A percentile compares a stretch with the other conserved stretches of the same genome.
Evolutionary conservation across 345 rosid genomes (phyloP).

Genomic region (Ricinus communis): DNA sequence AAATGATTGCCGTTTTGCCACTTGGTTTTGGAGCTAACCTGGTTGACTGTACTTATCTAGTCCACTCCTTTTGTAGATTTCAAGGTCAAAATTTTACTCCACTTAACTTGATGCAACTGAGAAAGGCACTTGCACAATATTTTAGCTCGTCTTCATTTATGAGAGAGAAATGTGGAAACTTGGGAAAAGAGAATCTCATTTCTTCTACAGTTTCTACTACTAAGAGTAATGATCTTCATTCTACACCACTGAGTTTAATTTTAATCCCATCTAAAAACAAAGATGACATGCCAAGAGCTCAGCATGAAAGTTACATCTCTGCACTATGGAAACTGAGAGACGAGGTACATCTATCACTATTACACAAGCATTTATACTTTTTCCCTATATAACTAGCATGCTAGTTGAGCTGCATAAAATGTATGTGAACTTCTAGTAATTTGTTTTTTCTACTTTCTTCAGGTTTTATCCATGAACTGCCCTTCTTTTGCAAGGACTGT

Average conservation of each 20-base stretch:
- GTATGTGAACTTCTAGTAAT: background rate
- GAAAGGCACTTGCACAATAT: conserved; percentile 46
- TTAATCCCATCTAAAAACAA: conserved; percentile 49
- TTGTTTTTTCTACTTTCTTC: conserved; percentile 8
- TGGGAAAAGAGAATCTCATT: conserved; percentile 16
- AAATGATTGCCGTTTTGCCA: background rate
- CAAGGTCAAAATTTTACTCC: conserved; percentile 57
- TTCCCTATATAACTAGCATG: background rate
- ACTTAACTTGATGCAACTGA: conserved; percentile 30
- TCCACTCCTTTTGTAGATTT: conserved; percentile 38
- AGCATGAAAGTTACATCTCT: conserved; percentile 50
- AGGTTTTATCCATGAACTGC: conserved; percentile 62
- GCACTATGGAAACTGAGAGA: conserved; percentile 56
- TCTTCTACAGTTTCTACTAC: conserved; percentile 1
- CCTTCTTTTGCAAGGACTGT: conserved; percentile 56
- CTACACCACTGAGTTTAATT: conserved; percentile 37
- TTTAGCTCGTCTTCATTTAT: conserved; percentile 55
- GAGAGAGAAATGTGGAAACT: conserved; percentile 36
- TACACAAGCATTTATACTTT: background rate
- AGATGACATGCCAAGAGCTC: conserved; percentile 46
- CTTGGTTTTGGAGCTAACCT: background rate
- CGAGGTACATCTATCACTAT: conserved; percentile 42
- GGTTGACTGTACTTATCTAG: too few relatives aligned
- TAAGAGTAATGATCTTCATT: conserved; percentile 24
- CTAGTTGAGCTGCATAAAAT: background rate